These are phyloP conservation scores for Citrus trifoliata DNA, from an alignment of 345 rosid species.

Conservation along the genomic window DNA sequence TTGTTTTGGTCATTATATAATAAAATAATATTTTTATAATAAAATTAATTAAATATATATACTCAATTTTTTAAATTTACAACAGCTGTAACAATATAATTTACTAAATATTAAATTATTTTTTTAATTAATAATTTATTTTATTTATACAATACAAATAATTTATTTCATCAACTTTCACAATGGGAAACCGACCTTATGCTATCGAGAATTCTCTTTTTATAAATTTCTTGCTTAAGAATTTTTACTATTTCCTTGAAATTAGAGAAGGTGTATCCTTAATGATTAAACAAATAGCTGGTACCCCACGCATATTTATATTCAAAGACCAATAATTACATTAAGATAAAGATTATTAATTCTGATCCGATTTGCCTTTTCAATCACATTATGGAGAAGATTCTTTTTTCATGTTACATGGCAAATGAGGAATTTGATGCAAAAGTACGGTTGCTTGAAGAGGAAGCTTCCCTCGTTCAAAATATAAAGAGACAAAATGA, in stretches of 20 bases:
- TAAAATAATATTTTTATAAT: no score
- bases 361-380: not conserved
- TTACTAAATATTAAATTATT: accelerated
- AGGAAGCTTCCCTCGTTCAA: not conserved
- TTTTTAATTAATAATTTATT: no score
- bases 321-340: not conserved
- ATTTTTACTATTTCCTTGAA: no score
- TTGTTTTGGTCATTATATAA: no score
- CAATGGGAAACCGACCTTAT: no score
- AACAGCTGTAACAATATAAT: accelerated
- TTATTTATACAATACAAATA: no score
- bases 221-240: no score
- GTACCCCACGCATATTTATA: not conserved
- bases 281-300: not conserved
- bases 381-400: not conserved
- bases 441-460: not conserved
- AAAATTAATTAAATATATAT: no score
- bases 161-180: no score
- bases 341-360: not conserved
- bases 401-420: not conserved
- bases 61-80: no score
- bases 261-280: no score
- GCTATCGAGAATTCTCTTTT: no score
- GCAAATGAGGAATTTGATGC: not conserved
- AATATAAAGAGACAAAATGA: not conserved